Conservation (phyloP, 305 asterid genomes). For the Ajuga reptans region DNA sequence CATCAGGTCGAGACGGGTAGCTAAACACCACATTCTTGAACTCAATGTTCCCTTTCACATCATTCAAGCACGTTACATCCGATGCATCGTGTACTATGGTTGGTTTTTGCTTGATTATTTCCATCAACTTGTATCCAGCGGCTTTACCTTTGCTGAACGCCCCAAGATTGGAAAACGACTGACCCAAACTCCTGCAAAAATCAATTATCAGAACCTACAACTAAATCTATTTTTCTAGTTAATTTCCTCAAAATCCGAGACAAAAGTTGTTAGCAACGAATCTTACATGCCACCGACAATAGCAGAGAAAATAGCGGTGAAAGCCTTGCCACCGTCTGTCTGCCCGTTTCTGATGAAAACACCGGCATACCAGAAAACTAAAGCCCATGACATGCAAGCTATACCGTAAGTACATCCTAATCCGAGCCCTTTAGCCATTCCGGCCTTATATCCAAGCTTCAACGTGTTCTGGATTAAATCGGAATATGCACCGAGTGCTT, state of each 20-base stretch:
- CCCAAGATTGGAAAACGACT: constrained; percentile 89
- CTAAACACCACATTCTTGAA: constrained; percentile 81
- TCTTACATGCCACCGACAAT: constrained; percentile 98
- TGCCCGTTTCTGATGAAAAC: constrained; percentile 88
- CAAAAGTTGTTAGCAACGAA: background rate
- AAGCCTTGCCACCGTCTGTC: constrained; percentile 93
- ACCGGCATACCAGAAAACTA: constrained; percentile 98
- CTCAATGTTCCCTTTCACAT: constrained; percentile 76
- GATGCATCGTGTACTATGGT: constrained; percentile 54
- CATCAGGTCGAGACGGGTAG: constrained; percentile 96
- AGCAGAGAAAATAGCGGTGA: constrained; percentile 94
- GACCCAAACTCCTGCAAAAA: constrained; percentile 86
- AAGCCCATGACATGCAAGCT: constrained; percentile 99
- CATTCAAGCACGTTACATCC: constrained; percentile 47
- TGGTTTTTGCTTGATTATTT: constrained; percentile 78
- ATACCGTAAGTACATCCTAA: constrained; percentile 94
- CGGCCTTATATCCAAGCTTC: constrained; percentile 93
- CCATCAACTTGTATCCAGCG: constrained; percentile 89
- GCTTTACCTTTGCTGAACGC: constrained; percentile 97
- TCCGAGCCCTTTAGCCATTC: constrained; percentile 98
- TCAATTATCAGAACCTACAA: constrained; percentile 12
- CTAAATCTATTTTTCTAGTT: background rate
- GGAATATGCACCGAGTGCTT: constrained; percentile 70
- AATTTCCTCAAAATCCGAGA: background rate
- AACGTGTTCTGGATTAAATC: constrained; percentile 83